phyloP scores from a whole-genome alignment of 1,284 basidiomycete genomes.

The Marasmius sp. region DNA sequence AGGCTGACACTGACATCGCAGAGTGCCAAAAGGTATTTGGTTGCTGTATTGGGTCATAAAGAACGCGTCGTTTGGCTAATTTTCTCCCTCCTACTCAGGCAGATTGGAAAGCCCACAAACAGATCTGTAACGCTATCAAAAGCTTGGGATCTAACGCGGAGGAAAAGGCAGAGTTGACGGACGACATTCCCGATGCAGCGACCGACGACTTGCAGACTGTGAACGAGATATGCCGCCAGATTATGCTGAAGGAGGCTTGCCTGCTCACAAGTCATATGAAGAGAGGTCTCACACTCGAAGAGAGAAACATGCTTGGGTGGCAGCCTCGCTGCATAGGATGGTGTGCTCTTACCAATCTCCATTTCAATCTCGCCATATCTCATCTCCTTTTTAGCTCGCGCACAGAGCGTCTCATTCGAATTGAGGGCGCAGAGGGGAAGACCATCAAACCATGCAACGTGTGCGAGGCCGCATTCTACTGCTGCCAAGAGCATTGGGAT shows the following conservation, averaged over 20 bases:
- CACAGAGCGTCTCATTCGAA: conserved; percentile 29
- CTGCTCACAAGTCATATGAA: conserved; percentile 7
- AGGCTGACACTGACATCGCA: too few species aligned
- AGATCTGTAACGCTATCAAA: too few species aligned
- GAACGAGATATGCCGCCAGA: too few species aligned
- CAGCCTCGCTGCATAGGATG: conserved; percentile 36
- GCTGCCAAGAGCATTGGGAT: conserved; percentile 29
- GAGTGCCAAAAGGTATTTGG: too few species aligned
- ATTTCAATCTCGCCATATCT: not conserved
- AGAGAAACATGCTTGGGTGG: conserved; percentile 30
- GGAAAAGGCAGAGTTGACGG: conserved; percentile 4
- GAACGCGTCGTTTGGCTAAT: too few species aligned
- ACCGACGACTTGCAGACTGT: conserved; percentile 10
- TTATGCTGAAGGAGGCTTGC: too few species aligned
- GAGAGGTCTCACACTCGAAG: conserved; percentile 19
- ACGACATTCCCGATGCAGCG: conserved; percentile 14
- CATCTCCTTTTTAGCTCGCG: conserved; percentile 22
- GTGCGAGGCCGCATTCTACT: conserved; percentile 32
- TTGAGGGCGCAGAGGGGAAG: conserved; percentile 20
- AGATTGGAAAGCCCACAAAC: too few species aligned
- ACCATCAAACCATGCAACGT: conserved; percentile 25
- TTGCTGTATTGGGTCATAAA: too few species aligned
- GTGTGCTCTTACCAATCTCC: conserved; percentile 19
- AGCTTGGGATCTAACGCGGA: too few species aligned
- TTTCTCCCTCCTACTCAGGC: too few species aligned